Base-by-base conservation (phyloP, 441 rosid species). In the Syzygium syzygioides region DNA sequence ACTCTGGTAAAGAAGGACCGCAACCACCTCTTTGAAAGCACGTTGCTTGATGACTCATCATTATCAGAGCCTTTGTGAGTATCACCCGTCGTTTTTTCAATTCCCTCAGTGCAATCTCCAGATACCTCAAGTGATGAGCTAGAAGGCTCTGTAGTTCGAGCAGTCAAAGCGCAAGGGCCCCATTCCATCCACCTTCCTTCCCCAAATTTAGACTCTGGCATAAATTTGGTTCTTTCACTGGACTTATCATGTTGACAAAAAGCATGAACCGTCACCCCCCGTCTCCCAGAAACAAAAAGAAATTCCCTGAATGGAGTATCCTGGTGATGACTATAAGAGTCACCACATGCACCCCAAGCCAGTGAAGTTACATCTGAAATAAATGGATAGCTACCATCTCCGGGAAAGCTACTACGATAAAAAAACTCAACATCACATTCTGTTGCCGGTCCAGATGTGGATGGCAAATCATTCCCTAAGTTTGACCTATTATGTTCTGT, bases 331-430 rank as follows among this genome's bases (percentile, higher is more conserved):
- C 94, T 87, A 92, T 96, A 95, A 57, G 95, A 89, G 92, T 96
- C 99, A 89, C 95, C 98, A 89, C 94, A 95, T 84, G 91, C 89
- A 92, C 98, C 99, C 99, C 99, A 98, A 90, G 99, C 95, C 93
- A 96, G 89, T 88, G 98, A 97, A 83, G 93, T 93, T 79, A 95
- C 99, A 91, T 96, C 96, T 90, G 91, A 93, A 92, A 97, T 90
- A 91, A 91, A 94, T 88, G 97, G 91, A 90, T 91, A 93, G 90
- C 86, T 84, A 90, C 53, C 88, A 92, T 93, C 90, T 88, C 87
- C 88, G 86, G 94, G 90, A 90, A 87, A 86, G 83, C 87, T 90
- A 87, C 68, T 52, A 89, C 92, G 94, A 88, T 64, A 88, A 91
- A 93, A 94, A 92, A 88, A 90, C 76, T 89, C 92, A 88, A 89